Percentiles rank a stretch among this genome's conserved stretches.
Evolutionary conservation across 768 basidiomycete species (phyloP).

Genomic region (Pulveroboletus sp.): DNA sequence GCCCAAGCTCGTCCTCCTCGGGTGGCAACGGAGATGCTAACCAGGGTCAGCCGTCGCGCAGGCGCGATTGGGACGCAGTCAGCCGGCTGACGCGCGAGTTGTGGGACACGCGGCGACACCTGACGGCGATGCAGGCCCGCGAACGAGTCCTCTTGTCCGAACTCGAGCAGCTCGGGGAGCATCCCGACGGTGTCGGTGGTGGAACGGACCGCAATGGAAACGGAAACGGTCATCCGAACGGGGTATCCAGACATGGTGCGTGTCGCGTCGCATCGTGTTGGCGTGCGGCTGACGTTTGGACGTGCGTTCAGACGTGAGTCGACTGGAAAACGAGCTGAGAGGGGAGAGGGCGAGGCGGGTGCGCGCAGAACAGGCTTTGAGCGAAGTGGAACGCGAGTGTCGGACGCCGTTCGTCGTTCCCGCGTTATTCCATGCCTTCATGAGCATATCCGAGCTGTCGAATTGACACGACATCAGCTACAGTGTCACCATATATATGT

Average conservation of each 20-base stretch:
- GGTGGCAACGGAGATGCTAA: too few relatives aligned
- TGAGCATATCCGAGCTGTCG: conserved; percentile 45
- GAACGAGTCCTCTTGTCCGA: conserved; percentile 25
- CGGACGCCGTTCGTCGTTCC: conserved; percentile 54
- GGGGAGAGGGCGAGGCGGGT: conserved; percentile 35
- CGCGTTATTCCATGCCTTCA: conserved; percentile 51
- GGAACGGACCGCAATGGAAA: background rate
- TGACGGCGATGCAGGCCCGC: conserved; percentile 19
- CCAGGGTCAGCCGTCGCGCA: background rate
- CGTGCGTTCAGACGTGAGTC: conserved; percentile 11
- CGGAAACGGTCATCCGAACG: too few relatives aligned
- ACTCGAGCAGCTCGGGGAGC: conserved; percentile 17
- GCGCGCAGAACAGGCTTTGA: conserved; percentile 43
- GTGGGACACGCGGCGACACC: conserved; percentile 24
- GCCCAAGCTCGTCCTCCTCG: background rate
- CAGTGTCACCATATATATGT: too few relatives aligned
- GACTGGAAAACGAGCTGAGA: conserved; percentile 34
- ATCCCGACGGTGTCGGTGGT: background rate
- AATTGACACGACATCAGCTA: conserved; percentile 8
- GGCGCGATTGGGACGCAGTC: background rate
- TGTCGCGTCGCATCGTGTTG: background rate
- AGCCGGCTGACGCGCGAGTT: conserved; percentile 25
- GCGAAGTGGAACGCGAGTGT: conserved; percentile 49
- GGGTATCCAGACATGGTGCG: conserved; percentile 17
- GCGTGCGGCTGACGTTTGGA: background rate